A percentile compares a stretch with the other conserved stretches of the same genome.
These are phyloP conservation scores for Phytophthora hibernalis DNA, from an alignment of 352 stramenopile genomes.

Conservation along the genomic window DNA sequence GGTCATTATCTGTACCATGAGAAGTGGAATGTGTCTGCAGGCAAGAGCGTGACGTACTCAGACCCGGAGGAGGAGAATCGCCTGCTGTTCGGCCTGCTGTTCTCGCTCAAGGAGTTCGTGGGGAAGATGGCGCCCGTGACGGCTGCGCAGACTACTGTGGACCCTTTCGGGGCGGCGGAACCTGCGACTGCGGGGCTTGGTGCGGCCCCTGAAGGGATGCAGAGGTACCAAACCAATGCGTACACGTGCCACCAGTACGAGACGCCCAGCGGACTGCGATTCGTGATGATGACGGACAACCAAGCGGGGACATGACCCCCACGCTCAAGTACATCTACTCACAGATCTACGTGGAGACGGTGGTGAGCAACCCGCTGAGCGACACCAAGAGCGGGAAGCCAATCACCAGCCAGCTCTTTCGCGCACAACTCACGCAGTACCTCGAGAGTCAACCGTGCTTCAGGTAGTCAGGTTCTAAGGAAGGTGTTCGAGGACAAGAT, in stretches of 20 bases:
- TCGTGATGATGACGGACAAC: constrained; percentile 93
- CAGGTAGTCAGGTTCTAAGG: constrained; percentile 36
- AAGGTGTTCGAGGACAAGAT: constrained; percentile 1
- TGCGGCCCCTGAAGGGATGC: constrained; percentile 55
- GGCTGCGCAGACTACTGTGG: constrained; percentile 18
- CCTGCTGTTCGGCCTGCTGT: constrained; percentile 93
- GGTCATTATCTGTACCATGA: constrained; percentile 92
- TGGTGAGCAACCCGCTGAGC: constrained; percentile 91
- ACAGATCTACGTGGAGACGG: constrained; percentile 90
- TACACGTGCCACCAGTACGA: constrained; percentile 95
- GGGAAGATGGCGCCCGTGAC: constrained; percentile 74
- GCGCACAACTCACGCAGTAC: constrained; percentile 74
- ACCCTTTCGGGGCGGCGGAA: constrained; percentile 23
- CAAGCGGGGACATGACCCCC: constrained; percentile 77
- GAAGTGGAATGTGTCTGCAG: constrained; percentile 81
- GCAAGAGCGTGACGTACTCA: constrained; percentile 74
- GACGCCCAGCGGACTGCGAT: constrained; percentile 87
- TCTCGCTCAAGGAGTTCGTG: constrained; percentile 92
- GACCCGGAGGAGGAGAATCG: constrained; percentile 91
- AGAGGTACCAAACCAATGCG: constrained; percentile 87
- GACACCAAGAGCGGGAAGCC: constrained; percentile 75
- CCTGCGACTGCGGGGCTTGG: constrained; percentile 21
- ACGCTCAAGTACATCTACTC: constrained; percentile 90
- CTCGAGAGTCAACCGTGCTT: constrained; percentile 79
- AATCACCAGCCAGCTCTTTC: constrained; percentile 85